Base-by-base conservation (phyloP, 2,329 filamentous ascomycete genomes). In the Pseudogymnoascus sp. region DNA sequence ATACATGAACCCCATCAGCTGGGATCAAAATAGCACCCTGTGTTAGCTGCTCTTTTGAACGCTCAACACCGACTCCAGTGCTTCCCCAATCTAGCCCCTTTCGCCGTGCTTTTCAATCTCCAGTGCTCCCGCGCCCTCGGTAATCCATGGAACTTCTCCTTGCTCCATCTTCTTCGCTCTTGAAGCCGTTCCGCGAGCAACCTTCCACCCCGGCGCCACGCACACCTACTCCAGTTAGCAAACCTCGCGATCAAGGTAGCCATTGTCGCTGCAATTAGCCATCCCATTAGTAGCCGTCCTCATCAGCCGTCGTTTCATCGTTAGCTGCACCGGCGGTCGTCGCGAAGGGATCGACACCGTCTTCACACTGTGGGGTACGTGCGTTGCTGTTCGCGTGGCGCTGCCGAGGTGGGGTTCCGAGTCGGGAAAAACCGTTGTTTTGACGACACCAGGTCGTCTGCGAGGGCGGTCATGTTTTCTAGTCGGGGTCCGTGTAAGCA, bases 281-380 rank as follows among this genome's bases (percentile, higher is more conserved):
- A 34, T 31, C 28, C 28, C 28, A 34, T 34, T 7, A 34, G 8
- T 12, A 18, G 46, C 9, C 25, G 46, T 31, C 23, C 5, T 31
- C 28, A 21, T 56, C 5, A 56, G 49, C 5, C 18, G 28, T 36
- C 28, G 25, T 53, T 5, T 16, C 7, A 53, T 31, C 46, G 16
- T 56, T 56, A 56, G 49, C 49, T 8, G 49, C 49, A 56, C 28
- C 8, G 49, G 11, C 49, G 49, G 49, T 34, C 5, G 49, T 34
- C 49, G 49, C 28, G 49, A 56, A 56, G 49, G 49, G 49, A 8
- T 56, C 49, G 49, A 56, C 49, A 36, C 49, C 49, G 49, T 34
- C 49, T 21, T 56, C 49, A 56, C 49, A 56, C 9, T 28, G 49
- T 36, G 49, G 49, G n/a, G n/a, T 56, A 56, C 49, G n/a, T 56